Evolutionary conservation across 1,139 yeast species (phyloP), one percentile per base, ranked within the genome.

Genomic region (Pichia sp.): DNA sequence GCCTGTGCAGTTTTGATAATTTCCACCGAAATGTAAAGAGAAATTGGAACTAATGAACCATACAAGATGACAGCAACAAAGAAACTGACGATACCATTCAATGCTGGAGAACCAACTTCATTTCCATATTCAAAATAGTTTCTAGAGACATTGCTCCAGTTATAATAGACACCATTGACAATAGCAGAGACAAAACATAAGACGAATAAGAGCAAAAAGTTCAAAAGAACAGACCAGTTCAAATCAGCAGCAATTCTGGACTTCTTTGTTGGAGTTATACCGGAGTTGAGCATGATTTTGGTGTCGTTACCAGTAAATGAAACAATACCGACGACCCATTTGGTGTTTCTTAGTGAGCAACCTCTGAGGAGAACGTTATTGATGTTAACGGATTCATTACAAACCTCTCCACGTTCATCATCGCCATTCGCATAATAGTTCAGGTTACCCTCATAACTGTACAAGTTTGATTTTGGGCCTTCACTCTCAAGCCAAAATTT

Each of bases 1-100:
- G 98, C 97, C 55, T 91, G 98, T 4, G 82, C 74, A 1, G 97
- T 87, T 55, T 91, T 91, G 58, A 91, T 85, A 51, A 91, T 88
- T 62, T 91, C 98, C 51, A 91, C 81, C 32, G 97, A 85, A 47
- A 91, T 87, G 61, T 88, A 91, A 49, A 91, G 70, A 1, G 98
- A 91, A 52, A 91, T 91, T 2, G 98, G 98, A 38, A 91, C 94
- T 67, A 91, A 69, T 0, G 94, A 74, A 62, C 87, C 96, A 56
- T 87, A 87, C 41, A 91, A 70, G 54, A 91, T 91, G 50, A 91
- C 71, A 3, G 88, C 78, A 13, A 93, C 97, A 63, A 86, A 86
- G 60, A 88, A 91, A 1, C 88, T 74, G 39, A 91, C 74, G 25
- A 84, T 64, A 52, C 96, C 97, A 54, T 85, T 84, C 7, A 75